Base-by-base conservation (phyloP, 2,329 filamentous ascomycete genomes). In the Paracamarosporium sp. region DNA sequence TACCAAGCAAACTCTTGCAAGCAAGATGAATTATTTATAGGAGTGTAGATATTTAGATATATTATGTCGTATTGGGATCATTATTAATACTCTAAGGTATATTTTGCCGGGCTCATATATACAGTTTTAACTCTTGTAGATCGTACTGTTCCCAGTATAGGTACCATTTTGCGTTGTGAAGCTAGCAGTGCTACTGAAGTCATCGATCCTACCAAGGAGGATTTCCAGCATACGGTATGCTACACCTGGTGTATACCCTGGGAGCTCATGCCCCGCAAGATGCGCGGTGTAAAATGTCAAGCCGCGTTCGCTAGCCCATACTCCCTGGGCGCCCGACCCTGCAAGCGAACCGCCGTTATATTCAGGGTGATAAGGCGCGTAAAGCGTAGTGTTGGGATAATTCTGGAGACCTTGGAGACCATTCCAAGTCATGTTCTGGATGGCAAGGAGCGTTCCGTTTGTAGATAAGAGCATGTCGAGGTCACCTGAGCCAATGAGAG, bases 351-450 rank as follows among this genome's bases (percentile, higher is more conserved):
- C 78, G 2, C 62, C 60, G 51, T 79, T 78, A 59, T 75, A 78
- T 56, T 78, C 77, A 1, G 76, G 75, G 62, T 81, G 78, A 65
- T 79, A 79, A 0, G 81, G 80, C 0, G 75, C 75, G 58, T 79
- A 81, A 41, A 82, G 76, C 1, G 70, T 69, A n/a, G 67, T 74
- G 17, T 60, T 66, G 0, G 82, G 82, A 22, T 77, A 76, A 5
- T 67, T 55, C 24, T 80, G 76, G 40, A 85, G 78, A 11, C 82
- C 82, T 50, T 82, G 79, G 2, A 67, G 59, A 13, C 82, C 82
- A 64, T 82, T 79, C 81, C 82, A 84, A 2, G 82, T 85, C 74
- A 83, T 79, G 69, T 85, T 85, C 65, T 85, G 82, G 36, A 85
- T 74, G 3, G 80, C 78, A 20, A 85, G 73, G 4, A 85, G 73